Base-by-base conservation (phyloP, 192 early-diverging fungal species). In the Podila minutissima region DNA sequence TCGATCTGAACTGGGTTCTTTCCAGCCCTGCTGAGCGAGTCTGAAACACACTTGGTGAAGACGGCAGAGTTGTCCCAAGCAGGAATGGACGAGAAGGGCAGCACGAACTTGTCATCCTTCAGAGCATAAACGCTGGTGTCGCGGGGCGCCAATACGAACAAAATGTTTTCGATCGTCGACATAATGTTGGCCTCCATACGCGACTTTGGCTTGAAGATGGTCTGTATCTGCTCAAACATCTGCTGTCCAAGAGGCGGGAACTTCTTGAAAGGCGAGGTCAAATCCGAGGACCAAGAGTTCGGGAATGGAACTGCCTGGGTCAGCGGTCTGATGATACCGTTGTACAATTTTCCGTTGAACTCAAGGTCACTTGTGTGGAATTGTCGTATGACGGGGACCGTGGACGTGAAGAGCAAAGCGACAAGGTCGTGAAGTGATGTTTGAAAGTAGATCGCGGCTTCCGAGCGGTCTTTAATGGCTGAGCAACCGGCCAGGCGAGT, bases 211-310 rank as follows among this genome's bases (percentile, higher is more conserved):
- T 51, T 69, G 66, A 81, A 65, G 12, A 73, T 48, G 19, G 15
- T 31, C 6, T 69, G n/a, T 46, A 73, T 64, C 11, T 73, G 66
- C 5, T 69, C 62, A 61, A 72, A 81, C 13, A 81, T 26, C 20
- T 55, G 64, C 20, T 73, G 59, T 4, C 37, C 70, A 1, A 81
- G 66, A 20, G 77, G 77, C n/a, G 77, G 77, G 57, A 81, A 81
- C 5, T 24, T 38, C n/a, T 58, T 64, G n/a, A 67, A 2, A n/a
- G 22, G 26, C 17, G 53, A 62, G 1, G 17, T 24, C 26, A 19
- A 46, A 10, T 32, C n/a, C 26, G 57, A 24, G 10, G 26, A 57
- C 64, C 50, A 50, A 1, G n/a, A 3, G 22, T n/a, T 12, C 3
- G 13, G 53, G 33, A 29, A 17, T 17, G 22, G 17, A 50, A 4